Evolutionary conservation across 2,329 filamentous ascomycete genomes (phyloP), one percentile per base, ranked within the genome.

Genomic region (Penicillium sp.): DNA sequence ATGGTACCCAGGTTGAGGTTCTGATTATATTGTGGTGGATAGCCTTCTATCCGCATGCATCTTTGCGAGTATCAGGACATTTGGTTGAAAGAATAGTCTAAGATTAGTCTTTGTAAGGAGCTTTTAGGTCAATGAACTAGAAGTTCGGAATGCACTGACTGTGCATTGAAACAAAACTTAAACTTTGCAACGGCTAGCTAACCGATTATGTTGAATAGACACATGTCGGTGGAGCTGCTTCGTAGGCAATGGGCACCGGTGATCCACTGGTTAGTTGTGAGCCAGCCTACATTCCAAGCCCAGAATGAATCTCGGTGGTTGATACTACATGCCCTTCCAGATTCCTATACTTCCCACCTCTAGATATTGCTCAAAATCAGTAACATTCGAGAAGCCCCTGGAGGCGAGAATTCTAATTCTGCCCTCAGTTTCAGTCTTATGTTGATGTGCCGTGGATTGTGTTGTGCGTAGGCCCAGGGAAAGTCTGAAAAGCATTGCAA

Each of bases 401-500:
- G 18, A 8, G 14, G 14, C 7, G n/a, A 14, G 28, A 4, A 18
- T 3, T 6, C 6, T 4, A 27, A 34, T 37, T 23, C 11, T n/a
- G 3, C 3, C 14, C 32, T 24, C 5, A 3, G 35, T 6, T 23
- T 23, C 18, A 23, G 34, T 26, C 9, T 27, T 31, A 9, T 40
- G 38, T 35, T 20, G 3, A 26, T 27, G 35, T 35, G 26, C 48
- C 48, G 31, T 43, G 48, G 48, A 31, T 26, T 38, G 8, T 23
- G n/a, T 23, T 26, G 24, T 44, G 44, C 18, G 18, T 20, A 37
- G 44, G 37, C 16, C 16, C 40, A 50, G 40, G 44, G 44, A 40
- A 47, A 26, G 37, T 2, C n/a, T n/a, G 8, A 20, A 44, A 50
- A 50, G 48, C 27, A 50, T 20, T 16, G 8, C 29, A 10, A 47